These are phyloP conservation scores for Phylloporus sp. DNA, from an alignment of 768 basidiomycete genomes.

Conservation along the genomic window DNA sequence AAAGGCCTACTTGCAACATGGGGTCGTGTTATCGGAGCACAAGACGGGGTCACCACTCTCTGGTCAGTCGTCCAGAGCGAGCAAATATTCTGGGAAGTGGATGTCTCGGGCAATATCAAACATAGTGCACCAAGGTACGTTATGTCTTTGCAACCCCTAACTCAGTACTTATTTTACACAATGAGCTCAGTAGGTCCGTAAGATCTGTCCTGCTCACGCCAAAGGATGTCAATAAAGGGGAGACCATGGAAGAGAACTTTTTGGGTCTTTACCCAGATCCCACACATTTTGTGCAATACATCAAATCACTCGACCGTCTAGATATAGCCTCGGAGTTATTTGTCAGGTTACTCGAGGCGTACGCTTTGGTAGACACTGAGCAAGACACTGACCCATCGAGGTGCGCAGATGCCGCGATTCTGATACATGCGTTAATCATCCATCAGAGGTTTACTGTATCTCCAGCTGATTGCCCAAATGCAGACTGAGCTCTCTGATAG, in stretches of 20 bases:
- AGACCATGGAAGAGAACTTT: slow-evolving; percentile 44
- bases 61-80: slow-evolving; percentile 56
- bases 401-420: slow-evolving; percentile 8
- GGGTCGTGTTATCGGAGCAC: slow-evolving; percentile 59
- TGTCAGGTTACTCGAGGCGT: slow-evolving; percentile 66
- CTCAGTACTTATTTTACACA: background rate
- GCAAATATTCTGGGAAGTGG: slow-evolving; percentile 52
- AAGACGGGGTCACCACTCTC: slow-evolving; percentile 52
- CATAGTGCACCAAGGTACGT: slow-evolving; percentile 42
- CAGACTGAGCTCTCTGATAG: slow-evolving; percentile 62
- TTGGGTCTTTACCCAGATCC: slow-evolving; percentile 78
- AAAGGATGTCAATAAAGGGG: slow-evolving; percentile 39
- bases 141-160: background rate
- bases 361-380: slow-evolving; percentile 38
- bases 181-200: slow-evolving; percentile 18
- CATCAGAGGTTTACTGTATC: slow-evolving; percentile 59
- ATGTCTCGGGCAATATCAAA: slow-evolving; percentile 49
- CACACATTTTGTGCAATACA: slow-evolving; percentile 55
- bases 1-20: slow-evolving; percentile 65
- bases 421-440: slow-evolving; percentile 3
- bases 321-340: slow-evolving; percentile 76
- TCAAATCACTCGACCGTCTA: slow-evolving; percentile 61
- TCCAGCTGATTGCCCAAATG: slow-evolving; percentile 82
- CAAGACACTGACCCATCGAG: slow-evolving; percentile 22
- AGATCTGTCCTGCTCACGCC: slow-evolving; percentile 50